Base-by-base conservation (phyloP, 2,329 filamentous ascomycete species). In the Zelopaecilomyces penicillatus region DNA sequence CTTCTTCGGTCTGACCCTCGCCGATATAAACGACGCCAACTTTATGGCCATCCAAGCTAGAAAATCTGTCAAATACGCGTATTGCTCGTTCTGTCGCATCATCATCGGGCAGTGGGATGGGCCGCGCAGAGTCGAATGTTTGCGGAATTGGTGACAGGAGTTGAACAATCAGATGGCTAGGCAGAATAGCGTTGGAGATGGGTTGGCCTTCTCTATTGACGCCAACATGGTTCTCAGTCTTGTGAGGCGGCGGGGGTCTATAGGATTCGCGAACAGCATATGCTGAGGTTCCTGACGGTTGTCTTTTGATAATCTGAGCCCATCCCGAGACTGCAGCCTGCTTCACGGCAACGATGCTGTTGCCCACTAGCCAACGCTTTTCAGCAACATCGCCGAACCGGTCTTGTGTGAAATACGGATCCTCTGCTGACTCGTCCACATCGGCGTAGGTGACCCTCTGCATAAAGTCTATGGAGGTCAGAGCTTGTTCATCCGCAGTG, bases 401-500 rank as follows among this genome's bases (percentile, higher is more conserved):
- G 30, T 78, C 73, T 38, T 75, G 64, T 0, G 76, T 82, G 55
- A 87, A 88, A n/a, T 75, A 69, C 2, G 76, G 73, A 47, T 86
- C 79, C 10, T 78, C 74, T 1, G 71, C 71, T 6, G 83, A 88
- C 57, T 95, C 87, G 49, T 90, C 86, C 31, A 87, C 77, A 60
- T 95, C 87, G 0, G 88, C 87, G 60, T 84, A 95, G 1, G 88
- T 82, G 12, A 89, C 85, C 56, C 89, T 77, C 60, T 93, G 88
- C 84, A 96, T 90, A 64, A 97, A 88, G 62, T 98, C 93, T 44
- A 97, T 81, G 6, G 93, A 93, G 31, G 95, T 89, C 53, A 95
- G 78, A 5, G 89, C 91, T 63, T 96, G 91, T 62, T 98, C 91
- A 60, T 97, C 91, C 31, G 90, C 78, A 39, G 76, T 79, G 44